phyloP scores from a whole-genome alignment of 108 stramenopile genomes.

The Cyclotella cryptica region DNA sequence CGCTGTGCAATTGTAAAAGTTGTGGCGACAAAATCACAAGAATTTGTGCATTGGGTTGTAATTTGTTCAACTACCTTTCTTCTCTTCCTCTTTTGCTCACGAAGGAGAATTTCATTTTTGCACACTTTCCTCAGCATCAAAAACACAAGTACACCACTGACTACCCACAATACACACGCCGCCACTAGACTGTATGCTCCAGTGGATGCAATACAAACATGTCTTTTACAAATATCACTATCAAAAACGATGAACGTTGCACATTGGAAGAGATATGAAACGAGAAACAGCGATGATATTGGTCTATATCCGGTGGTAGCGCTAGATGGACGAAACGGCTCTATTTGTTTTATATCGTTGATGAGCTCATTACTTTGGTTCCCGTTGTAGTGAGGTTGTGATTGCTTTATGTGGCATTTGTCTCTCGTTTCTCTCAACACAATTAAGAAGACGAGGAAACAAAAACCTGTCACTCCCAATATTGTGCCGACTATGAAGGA shows the following conservation, averaged over 20 bases:
- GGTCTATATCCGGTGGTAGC: conserved; percentile 32
- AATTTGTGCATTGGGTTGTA: not conserved
- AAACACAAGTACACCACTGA: conserved; percentile 31
- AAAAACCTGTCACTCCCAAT: conserved; percentile 15
- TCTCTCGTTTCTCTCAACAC: conserved; percentile 1
- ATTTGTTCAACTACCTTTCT: not conserved
- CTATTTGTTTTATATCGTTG: not conserved
- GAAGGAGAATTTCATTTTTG: conserved; percentile 9
- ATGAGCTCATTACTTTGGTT: not conserved
- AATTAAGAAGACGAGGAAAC: conserved; percentile 20
- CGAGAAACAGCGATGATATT: conserved; percentile 27
- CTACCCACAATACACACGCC: conserved; percentile 43
- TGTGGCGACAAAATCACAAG: not conserved
- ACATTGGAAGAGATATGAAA: conserved; percentile 39
- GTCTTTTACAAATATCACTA: conserved; percentile 35
- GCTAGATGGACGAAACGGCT: conserved; percentile 3
- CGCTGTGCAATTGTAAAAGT: not conserved
- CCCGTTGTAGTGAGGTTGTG: not conserved
- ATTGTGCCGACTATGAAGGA: conserved; percentile 32
- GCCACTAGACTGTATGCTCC: conserved; percentile 32
- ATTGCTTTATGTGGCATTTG: conserved; percentile 12
- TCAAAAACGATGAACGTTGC: conserved; percentile 37
- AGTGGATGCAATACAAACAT: conserved; percentile 24
- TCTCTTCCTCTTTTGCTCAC: not conserved
- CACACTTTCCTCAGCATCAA: conserved; percentile 26